Base-by-base conservation (phyloP, 176 grass and related monocot species). In the Stipa capillata region DNA sequence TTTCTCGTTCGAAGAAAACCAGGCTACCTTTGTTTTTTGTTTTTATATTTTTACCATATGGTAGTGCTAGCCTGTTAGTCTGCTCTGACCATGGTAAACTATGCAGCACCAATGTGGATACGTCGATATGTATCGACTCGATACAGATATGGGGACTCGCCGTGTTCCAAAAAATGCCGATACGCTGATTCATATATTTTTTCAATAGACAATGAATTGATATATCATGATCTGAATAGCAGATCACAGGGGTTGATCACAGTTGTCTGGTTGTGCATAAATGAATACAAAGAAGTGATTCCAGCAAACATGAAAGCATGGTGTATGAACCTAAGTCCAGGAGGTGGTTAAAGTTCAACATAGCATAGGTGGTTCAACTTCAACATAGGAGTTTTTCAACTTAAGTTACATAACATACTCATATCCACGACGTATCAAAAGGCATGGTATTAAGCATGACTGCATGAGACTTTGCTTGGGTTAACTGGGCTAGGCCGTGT, bases 41-140 rank as follows among this genome's bases (percentile, higher is more conserved):
- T 42, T 82, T 25, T 65, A 4, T 81, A 58, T 28, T 62, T 83
- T 65, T 75, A 50, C 27, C 54, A 81, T 83, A 32, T 64, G 11
- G 57, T 70, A 80, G 40, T 28, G 65, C 73, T 48, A 58, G 31
- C 32, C 8, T 69, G 14, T 57, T 80, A 24, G 45, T 52, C 12
- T 85, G 41, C 36, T n/a, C n/a, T n/a, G n/a, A n/a, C n/a, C n/a
- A n/a, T n/a, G n/a, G n/a, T n/a, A n/a, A 23, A 41, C n/a, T 40
- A 21, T 37, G 20, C 63, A 66, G 24, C 63, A 40, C 63, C 36
- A 37, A 40, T 41, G 36, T 2, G n/a, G n/a, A 41, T 40, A n/a
- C n/a, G 20, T 66, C 36, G 11, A 66, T 66, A 66, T 20, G 3
- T 40, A 65, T 65, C 39, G 61, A 39, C 34, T n/a, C 5, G 63